Evolutionary conservation across 2,329 filamentous ascomycete species (phyloP), one percentile per base, ranked within the genome.

Genomic region (Fusarium sp.): DNA sequence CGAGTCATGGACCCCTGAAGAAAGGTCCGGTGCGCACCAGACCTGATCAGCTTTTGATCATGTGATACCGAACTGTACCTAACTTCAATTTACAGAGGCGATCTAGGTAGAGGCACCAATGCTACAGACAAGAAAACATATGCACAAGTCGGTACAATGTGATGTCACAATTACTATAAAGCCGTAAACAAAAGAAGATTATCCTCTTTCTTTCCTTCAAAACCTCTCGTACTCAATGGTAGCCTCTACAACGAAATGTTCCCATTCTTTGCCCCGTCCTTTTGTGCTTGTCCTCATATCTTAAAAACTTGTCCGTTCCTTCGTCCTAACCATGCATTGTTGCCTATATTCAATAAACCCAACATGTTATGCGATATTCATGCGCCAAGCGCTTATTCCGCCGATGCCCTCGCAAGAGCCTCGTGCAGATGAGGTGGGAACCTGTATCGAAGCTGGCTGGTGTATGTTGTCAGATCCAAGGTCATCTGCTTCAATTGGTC

Each of bases 381-480:
- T 31, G 28, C 28, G 31, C 38, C 44, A 28, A 41, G 20, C 8
- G 31, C 44, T 65, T 60, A 75, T 74, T 94, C 91, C 44, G 91
- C 90, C 50, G 91, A 92, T 40, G 92, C 93, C 76, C 91, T 88
- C 49, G 94, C 94, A 75, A 98, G 83, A 67, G 91, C 92, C 83
- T 97, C 95, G 80, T 97, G 95, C 57, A 98, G 86, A 75, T 92
- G 88, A 37, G 92, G 91, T 51, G 93, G 93, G 81, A 98, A 87
- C 75, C 96, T 90, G 81, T 97, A 98, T 76, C 92, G 90, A 76
- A 98, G 89, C 85, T 97, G 89, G 58, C 94, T 95, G 16, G 94
- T 95, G 83, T 97, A 98, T 15, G 96, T 92, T 83, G 96, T 97
- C 74, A 97, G 81, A 80, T 98, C 95, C 79, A 94, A 89, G 38